These are phyloP conservation scores for Pelagophyceae sp. DNA, from an alignment of 352 stramenopile species.

Conservation along the genomic window DNA sequence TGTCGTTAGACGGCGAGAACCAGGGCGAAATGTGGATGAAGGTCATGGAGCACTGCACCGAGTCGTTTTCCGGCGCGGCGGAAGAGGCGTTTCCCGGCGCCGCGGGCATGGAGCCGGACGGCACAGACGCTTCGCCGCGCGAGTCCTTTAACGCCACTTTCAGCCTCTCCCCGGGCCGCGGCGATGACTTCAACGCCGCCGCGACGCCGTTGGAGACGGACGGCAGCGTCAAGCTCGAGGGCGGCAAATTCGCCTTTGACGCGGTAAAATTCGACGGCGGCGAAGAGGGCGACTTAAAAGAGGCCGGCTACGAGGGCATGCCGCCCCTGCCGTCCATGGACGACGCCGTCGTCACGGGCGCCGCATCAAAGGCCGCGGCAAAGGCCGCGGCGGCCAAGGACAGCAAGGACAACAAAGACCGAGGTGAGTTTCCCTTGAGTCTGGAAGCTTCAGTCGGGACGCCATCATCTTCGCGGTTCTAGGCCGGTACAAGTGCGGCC, in stretches of 20 bases:
- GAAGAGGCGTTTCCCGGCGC: no score
- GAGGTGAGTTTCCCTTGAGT: no score
- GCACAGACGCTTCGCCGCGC: no score
- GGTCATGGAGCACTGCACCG: neutral
- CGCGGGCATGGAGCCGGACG: no score
- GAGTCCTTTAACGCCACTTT: no score
- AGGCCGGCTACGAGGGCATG: neutral
- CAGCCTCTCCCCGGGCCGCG: no score
- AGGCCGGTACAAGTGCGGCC: constrained; percentile 71
- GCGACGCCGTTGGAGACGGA: neutral
- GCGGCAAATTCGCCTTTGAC: neutral
- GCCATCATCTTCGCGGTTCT: constrained; percentile 48
- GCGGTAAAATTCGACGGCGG: no score
- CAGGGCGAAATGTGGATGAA: neutral
- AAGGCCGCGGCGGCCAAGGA: neutral
- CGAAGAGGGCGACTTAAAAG: no score
- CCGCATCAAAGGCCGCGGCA: no score
- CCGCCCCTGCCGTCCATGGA: neutral
- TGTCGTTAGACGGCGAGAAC: neutral
- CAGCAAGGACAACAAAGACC: neutral
- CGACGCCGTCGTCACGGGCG: neutral
- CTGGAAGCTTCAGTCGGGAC: no score
- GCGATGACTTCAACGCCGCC: neutral
- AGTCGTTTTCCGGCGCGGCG: neutral
- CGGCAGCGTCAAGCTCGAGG: neutral